Percentiles rank a stretch among this genome's conserved stretches.
These are phyloP conservation scores for Trichoderma koningiopsis DNA, from an alignment of 2,329 filamentous ascomycete genomes.

Conservation along the genomic window DNA sequence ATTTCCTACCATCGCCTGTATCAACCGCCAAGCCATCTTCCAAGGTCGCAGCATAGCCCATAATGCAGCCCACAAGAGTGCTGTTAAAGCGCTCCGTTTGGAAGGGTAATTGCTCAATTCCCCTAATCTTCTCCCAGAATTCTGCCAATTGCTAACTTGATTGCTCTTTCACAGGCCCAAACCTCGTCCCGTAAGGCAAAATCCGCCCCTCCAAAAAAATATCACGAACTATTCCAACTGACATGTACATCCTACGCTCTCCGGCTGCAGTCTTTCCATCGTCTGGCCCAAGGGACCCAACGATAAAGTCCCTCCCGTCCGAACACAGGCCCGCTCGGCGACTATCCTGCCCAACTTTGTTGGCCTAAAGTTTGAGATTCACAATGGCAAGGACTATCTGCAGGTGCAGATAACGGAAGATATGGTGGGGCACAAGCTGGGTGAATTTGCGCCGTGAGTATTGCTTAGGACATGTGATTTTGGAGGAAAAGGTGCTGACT, in stretches of 20 bases:
- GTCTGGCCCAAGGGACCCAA: slow-evolving; percentile 59
- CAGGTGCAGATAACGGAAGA: slow-evolving; percentile 86
- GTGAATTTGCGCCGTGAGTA: slow-evolving; percentile 85
- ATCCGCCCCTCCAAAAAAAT: not conserved
- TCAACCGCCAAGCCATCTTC: not conserved
- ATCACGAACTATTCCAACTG: not conserved
- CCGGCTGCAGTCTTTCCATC: slow-evolving; percentile 60
- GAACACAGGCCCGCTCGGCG: slow-evolving; percentile 82
- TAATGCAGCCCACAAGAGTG: slow-evolving; percentile 70
- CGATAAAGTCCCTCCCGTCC: slow-evolving; percentile 70
- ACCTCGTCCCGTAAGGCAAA: slow-evolving; percentile 55
- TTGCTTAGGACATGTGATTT: not conserved
- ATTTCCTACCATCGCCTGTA: slow-evolving; percentile 16
- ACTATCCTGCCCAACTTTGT: slow-evolving; percentile 93
- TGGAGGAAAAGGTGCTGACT: not conserved
- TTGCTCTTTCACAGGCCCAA: slow-evolving; percentile 45
- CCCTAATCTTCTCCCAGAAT: not conserved
- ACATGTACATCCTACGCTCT: slow-evolving; percentile 19
- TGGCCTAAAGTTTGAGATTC: slow-evolving; percentile 82
- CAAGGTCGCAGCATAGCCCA: slow-evolving; percentile 28
- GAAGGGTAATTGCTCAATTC: slow-evolving; percentile 65
- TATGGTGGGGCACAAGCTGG: slow-evolving; percentile 94
- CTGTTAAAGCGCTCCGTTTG: slow-evolving; percentile 78
- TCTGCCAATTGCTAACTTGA: slow-evolving; percentile 25
- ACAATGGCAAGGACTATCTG: slow-evolving; percentile 87